These are phyloP conservation scores for Trypanosoma platydactyli DNA, from an alignment of 208 protist genomes.

Conservation along the genomic window DNA sequence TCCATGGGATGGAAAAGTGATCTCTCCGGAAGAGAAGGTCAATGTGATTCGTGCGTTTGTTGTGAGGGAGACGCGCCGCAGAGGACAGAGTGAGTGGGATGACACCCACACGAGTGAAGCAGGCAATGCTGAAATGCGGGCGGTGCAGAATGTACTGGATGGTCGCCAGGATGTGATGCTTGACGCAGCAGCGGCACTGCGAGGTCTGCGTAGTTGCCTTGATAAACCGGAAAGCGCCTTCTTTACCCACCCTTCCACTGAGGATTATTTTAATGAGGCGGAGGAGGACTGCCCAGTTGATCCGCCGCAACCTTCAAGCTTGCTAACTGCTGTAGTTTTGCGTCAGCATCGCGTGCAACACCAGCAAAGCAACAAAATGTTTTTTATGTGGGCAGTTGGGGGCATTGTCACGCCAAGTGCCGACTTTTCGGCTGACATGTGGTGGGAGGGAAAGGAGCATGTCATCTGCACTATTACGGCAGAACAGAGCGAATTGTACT, in stretches of 20 bases:
- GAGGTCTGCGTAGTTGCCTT: constrained; percentile 21
- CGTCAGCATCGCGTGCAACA: constrained; percentile 67
- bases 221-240: constrained; percentile 25
- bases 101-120: not conserved
- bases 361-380: constrained; percentile 62
- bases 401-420: constrained; percentile 22
- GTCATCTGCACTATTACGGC: constrained; percentile 76
- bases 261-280: constrained; percentile 65
- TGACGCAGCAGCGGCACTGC: not conserved
- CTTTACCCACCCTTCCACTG: constrained; percentile 64
- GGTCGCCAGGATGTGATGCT: not conserved
- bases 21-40: constrained; percentile 56
- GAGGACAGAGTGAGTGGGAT: not conserved
- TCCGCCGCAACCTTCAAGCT: constrained; percentile 53
- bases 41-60: constrained; percentile 16
- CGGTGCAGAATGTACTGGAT: not conserved
- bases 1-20: constrained; percentile 66
- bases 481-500: constrained; percentile 49
- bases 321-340: constrained; percentile 57
- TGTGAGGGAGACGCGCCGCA: not conserved
- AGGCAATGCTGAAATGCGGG: not conserved
- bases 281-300: constrained; percentile 66
- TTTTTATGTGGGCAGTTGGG: constrained; percentile 70
- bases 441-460: constrained; percentile 61
- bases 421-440: constrained; percentile 4